A percentile compares a stretch with the other conserved stretches of the same genome.
Evolutionary conservation across 176 grass and related monocot genomes (phyloP).

Genomic region (Pontederia paniculata): DNA sequence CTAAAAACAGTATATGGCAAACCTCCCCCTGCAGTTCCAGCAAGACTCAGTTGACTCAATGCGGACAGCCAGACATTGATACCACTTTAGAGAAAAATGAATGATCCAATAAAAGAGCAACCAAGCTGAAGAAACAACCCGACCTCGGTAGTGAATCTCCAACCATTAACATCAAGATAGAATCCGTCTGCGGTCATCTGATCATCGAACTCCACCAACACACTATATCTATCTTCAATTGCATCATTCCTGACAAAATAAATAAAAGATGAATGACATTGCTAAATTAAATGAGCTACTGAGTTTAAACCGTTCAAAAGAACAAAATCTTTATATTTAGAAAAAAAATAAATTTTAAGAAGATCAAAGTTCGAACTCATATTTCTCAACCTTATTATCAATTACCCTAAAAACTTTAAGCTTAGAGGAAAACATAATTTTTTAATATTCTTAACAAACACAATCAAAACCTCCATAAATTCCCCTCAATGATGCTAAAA

Average conservation of each 20-base stretch:
- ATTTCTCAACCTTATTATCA: no score
- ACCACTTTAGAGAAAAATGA: not conserved
- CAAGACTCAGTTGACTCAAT: not conserved
- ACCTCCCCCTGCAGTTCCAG: conserved; percentile 59
- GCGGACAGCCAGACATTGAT: not conserved
- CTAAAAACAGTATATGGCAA: conserved; percentile 76
- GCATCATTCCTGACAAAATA: conserved; percentile 31
- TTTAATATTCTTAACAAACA: no score
- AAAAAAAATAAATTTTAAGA: no score
- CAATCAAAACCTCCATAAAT: not conserved
- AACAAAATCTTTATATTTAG: not conserved
- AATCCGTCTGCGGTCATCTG: conserved; percentile 67
- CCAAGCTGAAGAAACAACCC: conserved; percentile 26
- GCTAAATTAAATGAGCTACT: no score
- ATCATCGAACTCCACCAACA: conserved; percentile 85
- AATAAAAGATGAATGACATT: no score
- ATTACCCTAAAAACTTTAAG: no score
- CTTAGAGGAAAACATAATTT: no score
- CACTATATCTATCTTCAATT: conserved; percentile 79
- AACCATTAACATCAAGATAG: conserved; percentile 86
- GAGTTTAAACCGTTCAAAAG: no score
- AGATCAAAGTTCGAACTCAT: no score
- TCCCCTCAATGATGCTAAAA: not conserved
- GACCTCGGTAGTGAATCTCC: conserved; percentile 68
- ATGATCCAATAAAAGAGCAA: not conserved